Conservation (phyloP, 2,329 filamentous ascomycete species). For the Chrysosporium queenslandicum region DNA sequence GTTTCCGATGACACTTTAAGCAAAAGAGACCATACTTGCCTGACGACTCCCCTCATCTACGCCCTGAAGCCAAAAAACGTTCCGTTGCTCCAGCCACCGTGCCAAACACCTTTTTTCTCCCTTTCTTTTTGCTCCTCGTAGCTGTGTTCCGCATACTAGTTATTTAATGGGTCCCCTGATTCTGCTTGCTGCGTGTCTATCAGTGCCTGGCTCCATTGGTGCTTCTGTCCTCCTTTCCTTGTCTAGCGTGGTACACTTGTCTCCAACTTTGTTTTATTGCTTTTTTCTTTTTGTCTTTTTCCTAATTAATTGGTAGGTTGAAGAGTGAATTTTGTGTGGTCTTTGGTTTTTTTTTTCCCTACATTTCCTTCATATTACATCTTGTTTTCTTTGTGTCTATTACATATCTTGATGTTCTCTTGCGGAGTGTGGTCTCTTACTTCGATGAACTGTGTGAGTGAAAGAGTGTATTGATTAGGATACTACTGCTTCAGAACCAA, state of each 20-base stretch:
- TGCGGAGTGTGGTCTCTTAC: neutral
- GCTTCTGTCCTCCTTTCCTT: neutral
- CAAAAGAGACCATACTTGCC: neutral
- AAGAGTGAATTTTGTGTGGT: neutral
- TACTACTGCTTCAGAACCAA: neutral
- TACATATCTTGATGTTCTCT: neutral
- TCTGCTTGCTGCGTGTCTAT: neutral
- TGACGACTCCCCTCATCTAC: constrained; percentile 2
- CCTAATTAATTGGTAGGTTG: neutral
- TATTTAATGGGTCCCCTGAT: constrained; percentile 3
- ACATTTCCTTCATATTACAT: neutral
- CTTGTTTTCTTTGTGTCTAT: constrained; percentile 2
- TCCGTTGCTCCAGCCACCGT: neutral
- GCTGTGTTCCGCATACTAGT: neutral
- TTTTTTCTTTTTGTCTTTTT: neutral
- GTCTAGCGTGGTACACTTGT: neutral
- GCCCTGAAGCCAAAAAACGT: neutral
- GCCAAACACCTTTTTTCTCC: too few species aligned
- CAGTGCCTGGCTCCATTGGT: neutral
- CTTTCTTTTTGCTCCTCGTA: neutral
- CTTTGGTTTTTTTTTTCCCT: neutral
- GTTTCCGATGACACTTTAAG: neutral
- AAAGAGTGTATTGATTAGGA: constrained; percentile 4
- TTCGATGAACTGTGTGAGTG: constrained; percentile 4
- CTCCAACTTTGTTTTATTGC: neutral